Base-by-base conservation (phyloP, 495 filamentous ascomycete species). In the Daldinia grandis region DNA sequence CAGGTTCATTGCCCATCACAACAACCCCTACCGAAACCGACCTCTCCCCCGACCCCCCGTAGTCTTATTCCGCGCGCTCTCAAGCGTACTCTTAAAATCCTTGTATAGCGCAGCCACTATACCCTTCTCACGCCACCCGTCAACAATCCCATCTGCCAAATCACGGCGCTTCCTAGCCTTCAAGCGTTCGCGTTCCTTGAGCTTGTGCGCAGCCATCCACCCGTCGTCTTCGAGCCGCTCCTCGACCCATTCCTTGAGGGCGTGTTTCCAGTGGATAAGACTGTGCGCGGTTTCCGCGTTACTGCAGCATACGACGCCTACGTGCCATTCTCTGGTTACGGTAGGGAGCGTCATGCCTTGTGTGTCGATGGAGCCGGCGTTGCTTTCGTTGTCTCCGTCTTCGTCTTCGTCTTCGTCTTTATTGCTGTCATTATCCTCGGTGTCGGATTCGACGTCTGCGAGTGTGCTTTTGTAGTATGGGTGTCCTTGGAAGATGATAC, bases 221-320 rank as follows among this genome's bases (percentile, higher is more conserved):
- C 90, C 90, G 54, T 86, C 79, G 12, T 72, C 71, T 5, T 79
- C 74, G 4, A 95, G 85, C 58, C 86, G 86, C 15, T 87, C 81
- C 14, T 90, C 81, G 3, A 93, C 89, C 84, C 83, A 90, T 66
- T 91, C 83, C 66, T 92, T 90, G 44, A 95, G 87, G 31, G 88
- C 86, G 71, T 86, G 86, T 44, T 90, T 89, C 92, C 92, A 95
- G 76, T 95, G 92, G 1, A 84, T 83, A 2, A 95, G 81, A 0
- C 82, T 84, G 71, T 95, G 92, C 0, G 90, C 90, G 15, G 87
- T 88, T 60, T 84, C 79, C 6, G 92, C 90, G 74, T 92, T 93
- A 51, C 73, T 77, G 65, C 84, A 87, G 83, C 92, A 95, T 3
- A 78, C 74, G 15, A 58, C 57, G 28, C 82, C 82, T 5, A 84